Base-by-base conservation (phyloP, 768 basidiomycete species). In the Naematelia encephala region DNA sequence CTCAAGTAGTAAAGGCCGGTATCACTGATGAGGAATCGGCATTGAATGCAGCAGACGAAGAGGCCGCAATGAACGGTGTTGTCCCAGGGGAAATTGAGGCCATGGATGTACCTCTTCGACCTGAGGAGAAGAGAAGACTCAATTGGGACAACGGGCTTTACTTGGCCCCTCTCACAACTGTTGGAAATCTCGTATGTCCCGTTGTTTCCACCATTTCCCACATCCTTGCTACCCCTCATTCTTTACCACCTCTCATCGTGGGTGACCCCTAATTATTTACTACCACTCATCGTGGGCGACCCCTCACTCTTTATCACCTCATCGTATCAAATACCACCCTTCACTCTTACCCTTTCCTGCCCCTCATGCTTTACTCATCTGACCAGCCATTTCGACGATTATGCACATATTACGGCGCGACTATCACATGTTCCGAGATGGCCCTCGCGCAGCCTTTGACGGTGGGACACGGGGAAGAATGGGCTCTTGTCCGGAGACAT, bases 381-480 rank as follows among this genome's bases (percentile, higher is more conserved):
- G n/a, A 39, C 16, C 60, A 93, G 87, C 96, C 96, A 1, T 99
- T 98, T 81, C 85, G 96, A 16, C 84, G 93, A 11, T 79, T 98
- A 5, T 96, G 91, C 67, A 86, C 89, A 8, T 80, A 84, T 23
- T 85, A 88, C 58, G 94, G 94, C 13, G 91, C 88, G 1, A 92
- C 94, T 63, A 96, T 98, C 67, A 94, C 92, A 2, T 92, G 90
- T 63, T 91, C 91, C 23, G 94, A 97, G 78, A 97, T 97, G 94
- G 92, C 90, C 3, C 83, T 99, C n/a, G 87, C 91, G 3, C 86
- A 84, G 44, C 93, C 93, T 1, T 90, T 98, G 75, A 82, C 96
- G 21, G 78, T 82, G 10, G 94, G 90, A 2, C 91, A 90, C 10
- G 88, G 87, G 59, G 90, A 91, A 69, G 94, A 99, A 78, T 98